A percentile compares a stretch with the other conserved stretches of the same genome.
These are phyloP conservation scores for Carex myosuroides DNA, from an alignment of 176 grass and related monocot genomes.

Conservation along the genomic window DNA sequence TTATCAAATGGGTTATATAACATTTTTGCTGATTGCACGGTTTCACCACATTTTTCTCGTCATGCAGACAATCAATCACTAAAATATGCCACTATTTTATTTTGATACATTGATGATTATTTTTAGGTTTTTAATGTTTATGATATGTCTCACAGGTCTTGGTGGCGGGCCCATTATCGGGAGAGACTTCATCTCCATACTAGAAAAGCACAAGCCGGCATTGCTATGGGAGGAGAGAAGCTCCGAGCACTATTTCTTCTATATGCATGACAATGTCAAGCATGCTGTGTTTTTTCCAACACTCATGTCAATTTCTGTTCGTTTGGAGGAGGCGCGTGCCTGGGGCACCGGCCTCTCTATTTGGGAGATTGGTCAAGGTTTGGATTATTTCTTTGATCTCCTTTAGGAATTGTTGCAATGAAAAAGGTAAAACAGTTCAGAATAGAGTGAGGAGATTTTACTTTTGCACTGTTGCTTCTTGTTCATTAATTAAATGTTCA, in stretches of 20 bases:
- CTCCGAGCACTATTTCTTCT: constrained; percentile 74
- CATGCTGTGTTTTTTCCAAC: constrained; percentile 90
- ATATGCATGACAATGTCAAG: constrained; percentile 47
- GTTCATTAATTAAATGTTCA: background rate
- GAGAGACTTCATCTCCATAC: constrained; percentile 58
- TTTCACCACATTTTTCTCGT: background rate
- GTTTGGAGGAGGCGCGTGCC: constrained; percentile 55
- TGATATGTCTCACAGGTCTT: constrained; percentile 33
- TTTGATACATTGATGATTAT: background rate
- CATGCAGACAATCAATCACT: background rate
- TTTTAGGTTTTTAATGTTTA: background rate
- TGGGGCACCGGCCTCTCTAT: constrained; percentile 74
- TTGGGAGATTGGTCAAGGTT: constrained; percentile 92
- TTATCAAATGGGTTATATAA: background rate
- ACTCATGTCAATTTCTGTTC: constrained; percentile 56
- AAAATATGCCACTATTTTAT: constrained; percentile 11
- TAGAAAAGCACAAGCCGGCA: constrained; percentile 69
- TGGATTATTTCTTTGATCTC: constrained; percentile 88
- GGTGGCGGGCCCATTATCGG: constrained; percentile 60
- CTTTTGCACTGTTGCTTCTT: background rate
- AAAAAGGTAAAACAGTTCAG: background rate
- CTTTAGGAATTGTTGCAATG: constrained; percentile 29
- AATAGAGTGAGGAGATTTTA: constrained; percentile 8
- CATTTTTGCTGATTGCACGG: background rate
- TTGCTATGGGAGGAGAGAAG: constrained; percentile 74